These are phyloP conservation scores for Tulasnella sp. DNA, from an alignment of 768 basidiomycete species.

Conservation along the genomic window DNA sequence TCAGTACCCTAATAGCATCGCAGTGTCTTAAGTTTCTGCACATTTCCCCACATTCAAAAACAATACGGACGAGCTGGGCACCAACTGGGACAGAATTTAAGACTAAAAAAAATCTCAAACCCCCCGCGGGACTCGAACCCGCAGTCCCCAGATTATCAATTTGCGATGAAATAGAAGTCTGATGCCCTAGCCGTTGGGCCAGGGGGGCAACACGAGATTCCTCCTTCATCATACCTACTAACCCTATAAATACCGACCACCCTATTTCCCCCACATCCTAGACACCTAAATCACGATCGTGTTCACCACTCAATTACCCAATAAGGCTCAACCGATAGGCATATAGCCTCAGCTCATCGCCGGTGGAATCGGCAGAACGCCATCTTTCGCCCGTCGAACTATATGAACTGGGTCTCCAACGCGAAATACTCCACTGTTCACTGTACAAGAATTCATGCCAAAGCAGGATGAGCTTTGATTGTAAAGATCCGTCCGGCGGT, in stretches of 20 bases:
- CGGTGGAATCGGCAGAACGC: slow-evolving; percentile 1
- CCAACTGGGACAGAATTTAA: too few relatives aligned
- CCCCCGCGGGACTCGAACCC: slow-evolving; percentile 17
- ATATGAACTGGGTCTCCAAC: slow-evolving; percentile 54
- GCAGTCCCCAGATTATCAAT: slow-evolving; percentile 12
- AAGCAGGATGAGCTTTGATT: slow-evolving; percentile 46
- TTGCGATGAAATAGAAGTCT: slow-evolving; percentile 12
- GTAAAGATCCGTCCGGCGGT: slow-evolving; percentile 48
- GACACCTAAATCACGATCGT: too few relatives aligned
- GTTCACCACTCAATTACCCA: too few relatives aligned
- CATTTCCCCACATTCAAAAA: too few relatives aligned
- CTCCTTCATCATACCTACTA: too few relatives aligned
- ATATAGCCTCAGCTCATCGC: background rate
- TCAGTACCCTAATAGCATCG: too few relatives aligned
- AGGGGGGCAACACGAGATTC: slow-evolving; percentile 2
- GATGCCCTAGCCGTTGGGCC: slow-evolving; percentile 15
- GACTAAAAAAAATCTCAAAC: background rate
- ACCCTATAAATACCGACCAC: too few relatives aligned
- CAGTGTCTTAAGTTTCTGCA: too few relatives aligned
- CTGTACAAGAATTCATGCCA: slow-evolving; percentile 52
- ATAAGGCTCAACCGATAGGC: too few relatives aligned
- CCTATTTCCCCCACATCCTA: too few relatives aligned
- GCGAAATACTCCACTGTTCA: slow-evolving; percentile 38
- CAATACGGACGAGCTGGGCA: too few relatives aligned
- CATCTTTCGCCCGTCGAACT: background rate